Evolutionary conservation across 1,139 yeast genomes (phyloP).

Genomic region (Saccharomyces pastorianus): DNA sequence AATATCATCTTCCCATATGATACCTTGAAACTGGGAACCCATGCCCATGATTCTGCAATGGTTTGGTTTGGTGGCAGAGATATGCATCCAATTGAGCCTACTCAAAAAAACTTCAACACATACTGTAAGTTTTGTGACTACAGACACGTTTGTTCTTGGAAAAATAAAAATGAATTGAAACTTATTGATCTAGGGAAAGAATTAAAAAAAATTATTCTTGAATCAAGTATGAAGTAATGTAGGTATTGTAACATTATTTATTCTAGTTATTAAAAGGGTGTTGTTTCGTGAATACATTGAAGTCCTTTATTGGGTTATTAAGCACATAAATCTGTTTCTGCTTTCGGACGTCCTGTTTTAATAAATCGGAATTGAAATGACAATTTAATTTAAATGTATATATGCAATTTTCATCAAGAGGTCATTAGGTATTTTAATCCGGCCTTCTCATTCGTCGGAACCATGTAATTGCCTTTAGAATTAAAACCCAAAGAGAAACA

Average conservation of each 20-base stretch:
- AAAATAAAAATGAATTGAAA: conserved; percentile 9
- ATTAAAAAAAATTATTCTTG: neutral
- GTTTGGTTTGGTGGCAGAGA: conserved; percentile 51
- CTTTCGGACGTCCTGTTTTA: neutral
- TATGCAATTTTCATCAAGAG: neutral
- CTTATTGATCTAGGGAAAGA: neutral
- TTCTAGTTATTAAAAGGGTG: neutral
- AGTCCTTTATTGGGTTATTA: neutral
- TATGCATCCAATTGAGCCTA: conserved; percentile 37
- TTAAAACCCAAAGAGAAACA: neutral
- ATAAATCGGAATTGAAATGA: neutral
- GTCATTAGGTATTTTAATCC: neutral
- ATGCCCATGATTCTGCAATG: conserved; percentile 33
- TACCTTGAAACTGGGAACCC: conserved; percentile 24
- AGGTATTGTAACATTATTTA: neutral
- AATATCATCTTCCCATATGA: conserved; percentile 36
- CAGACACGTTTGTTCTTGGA: conserved; percentile 33
- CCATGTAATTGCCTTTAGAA: neutral
- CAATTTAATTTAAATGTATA: neutral
- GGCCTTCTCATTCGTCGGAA: too few relatives aligned
- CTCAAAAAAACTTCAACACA: conserved; percentile 29
- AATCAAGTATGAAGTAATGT: neutral
- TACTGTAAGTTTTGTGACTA: conserved; percentile 51
- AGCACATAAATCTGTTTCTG: neutral
- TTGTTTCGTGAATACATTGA: too few relatives aligned